Evolutionary conservation across 2,329 filamentous ascomycete genomes (phyloP), one percentile per base, ranked within the genome.

Genomic region (Hypoxylon sp.): DNA sequence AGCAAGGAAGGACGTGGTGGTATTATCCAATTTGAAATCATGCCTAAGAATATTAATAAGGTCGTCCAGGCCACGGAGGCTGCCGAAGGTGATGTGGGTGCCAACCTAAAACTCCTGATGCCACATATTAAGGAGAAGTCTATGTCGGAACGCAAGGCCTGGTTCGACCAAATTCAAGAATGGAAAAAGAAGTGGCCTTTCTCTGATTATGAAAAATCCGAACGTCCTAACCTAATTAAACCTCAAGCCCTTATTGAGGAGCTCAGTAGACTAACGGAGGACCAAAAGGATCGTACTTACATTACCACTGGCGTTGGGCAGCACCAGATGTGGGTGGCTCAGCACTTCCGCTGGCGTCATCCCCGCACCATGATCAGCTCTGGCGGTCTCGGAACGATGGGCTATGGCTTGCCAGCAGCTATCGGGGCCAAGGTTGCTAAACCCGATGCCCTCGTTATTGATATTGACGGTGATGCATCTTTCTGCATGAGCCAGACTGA

Each of bases 1-100:
- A 95, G 93, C 2, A 85, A 88, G 8, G 93, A 97, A 83, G 90
- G 90, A 59, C 92, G 94, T 69, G 96, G 96, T 75, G 96, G 96
- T 77, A 98, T 99, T 75, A 88, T 98, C 13, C 95, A 99, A 81
- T 98, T 98, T 77, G 95, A 98, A 79, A 95, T 99, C 76, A 92
- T 98, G 91, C 95, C 96, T 75, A 99, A 99, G 90, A 98, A 99
- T 85, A 98, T 98, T 84, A 98, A 98, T 89, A 99, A 98, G 88
- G 94, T 98, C 46, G 92, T 99, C 13, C 93, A 98, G 82, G 94
- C 95, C 6, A 98, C 93, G 44, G 94, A 98, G 83, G 95, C 96
- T 50, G 91, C 98, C 17, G 95, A 97, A 82, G 96, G 96, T 65
- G 95, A 98, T 77, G 93, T 97, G 31, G 90, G 91, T 2, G 83